Evolutionary conservation across 148 eudicot species (phyloP), one percentile per base, ranked within the genome.

Genomic region (Bassia scoparia): DNA sequence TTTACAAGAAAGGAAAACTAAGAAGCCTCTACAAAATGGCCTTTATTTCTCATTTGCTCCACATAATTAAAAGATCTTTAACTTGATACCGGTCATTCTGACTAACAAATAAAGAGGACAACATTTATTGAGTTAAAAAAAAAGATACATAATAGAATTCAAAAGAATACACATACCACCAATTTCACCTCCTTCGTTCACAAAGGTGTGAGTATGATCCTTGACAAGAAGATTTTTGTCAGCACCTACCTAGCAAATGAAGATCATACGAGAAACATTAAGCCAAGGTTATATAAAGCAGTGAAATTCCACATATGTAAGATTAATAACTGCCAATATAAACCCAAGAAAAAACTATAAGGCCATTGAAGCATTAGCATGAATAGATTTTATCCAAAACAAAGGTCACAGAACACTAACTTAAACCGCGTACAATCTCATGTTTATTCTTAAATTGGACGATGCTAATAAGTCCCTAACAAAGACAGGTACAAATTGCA

Each of bases 141-240:
- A 61, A 1, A 35, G 66, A 61, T 16, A 27, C 52, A 27, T 52
- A 68, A 26, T 31, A 26, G 33, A n/a, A 71, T 53, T 60, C 64
- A 10, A 13, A 66, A 62, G 17, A 65, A 68, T 53, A 50, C 41
- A 49, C 87, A 82, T 89, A 95, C 98, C 98, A 11, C 98, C 97
- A 77, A 91, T 85, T 62, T 89, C 88, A 80, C 97, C 98, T 75
- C 97, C 97, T 86, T 78, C 82, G 78, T 95, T 95, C 26, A 95
- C 90, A 69, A 95, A 95, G 72, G 96, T 89, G 82, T 95, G 98
- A 72, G 97, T 91, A 76, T 95, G 98, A 81, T 95, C 97, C 89
- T 95, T 95, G 81, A 89, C 96, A 78, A 95, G 98, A 61, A 95
- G 85, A 87, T 95, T 95, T 74, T 85, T 87, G 5, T 91, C 97